Percentiles rank a stretch among this genome's conserved stretches.
Evolutionary conservation across 139 green algal species (phyloP).

Genomic region (Protoeuglena noctilucae): DNA sequence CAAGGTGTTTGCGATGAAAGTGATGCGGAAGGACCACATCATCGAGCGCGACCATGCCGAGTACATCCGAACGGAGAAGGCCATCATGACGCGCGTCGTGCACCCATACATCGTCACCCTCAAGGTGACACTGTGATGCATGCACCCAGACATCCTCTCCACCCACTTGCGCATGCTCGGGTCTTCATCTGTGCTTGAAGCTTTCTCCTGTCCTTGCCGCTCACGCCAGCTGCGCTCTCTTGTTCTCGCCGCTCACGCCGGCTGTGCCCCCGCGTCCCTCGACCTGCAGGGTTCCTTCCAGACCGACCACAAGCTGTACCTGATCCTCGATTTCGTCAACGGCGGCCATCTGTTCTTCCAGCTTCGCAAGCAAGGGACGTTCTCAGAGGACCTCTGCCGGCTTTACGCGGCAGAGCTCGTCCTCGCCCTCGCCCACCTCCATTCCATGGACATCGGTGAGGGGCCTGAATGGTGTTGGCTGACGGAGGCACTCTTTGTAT

Average conservation of each 20-base stretch:
- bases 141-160: no score
- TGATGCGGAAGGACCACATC: conserved; percentile 74
- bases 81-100: conserved; percentile 75
- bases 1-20: conserved; percentile 89
- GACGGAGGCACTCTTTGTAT: no score
- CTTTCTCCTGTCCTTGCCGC: no score
- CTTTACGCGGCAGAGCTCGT: conserved; percentile 93
- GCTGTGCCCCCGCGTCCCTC: no score
- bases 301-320: conserved; percentile 86
- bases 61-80: conserved; percentile 76
- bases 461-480: no score
- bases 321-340: conserved; percentile 97
- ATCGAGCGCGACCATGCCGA: conserved; percentile 73
- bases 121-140: no score
- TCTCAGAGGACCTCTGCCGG: conserved; percentile 64
- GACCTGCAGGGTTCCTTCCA: conserved; percentile 19
- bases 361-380: conserved; percentile 71
- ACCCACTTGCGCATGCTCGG: conserved; percentile 67
- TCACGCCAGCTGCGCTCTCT: no score
- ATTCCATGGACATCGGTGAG: conserved; percentile 49
- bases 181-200: no score
- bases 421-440: conserved; percentile 75
- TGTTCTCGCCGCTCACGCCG: no score
- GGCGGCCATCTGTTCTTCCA: conserved; percentile 97
- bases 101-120: conserved; percentile 95